phyloP scores from a whole-genome alignment of 2,329 filamentous ascomycete genomes.

The Ophiostoma australiae region DNA sequence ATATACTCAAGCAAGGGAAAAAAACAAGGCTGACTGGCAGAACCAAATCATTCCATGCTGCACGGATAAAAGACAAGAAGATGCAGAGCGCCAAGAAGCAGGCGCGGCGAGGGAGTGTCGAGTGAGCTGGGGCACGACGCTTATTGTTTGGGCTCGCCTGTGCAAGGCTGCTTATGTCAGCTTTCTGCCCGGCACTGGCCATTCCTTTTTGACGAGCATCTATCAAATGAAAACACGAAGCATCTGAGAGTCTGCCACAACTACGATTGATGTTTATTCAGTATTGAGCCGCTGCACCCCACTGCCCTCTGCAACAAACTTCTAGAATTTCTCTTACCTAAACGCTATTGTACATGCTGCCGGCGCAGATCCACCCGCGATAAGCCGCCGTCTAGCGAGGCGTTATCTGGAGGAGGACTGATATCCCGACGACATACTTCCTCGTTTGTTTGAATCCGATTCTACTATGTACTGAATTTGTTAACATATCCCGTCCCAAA shows the following conservation, averaged over 20 bases:
- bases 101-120: conserved; percentile 36
- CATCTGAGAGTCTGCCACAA: not conserved
- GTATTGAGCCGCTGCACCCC: not conserved
- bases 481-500: not conserved
- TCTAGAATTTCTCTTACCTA: conserved; percentile 1
- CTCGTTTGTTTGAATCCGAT: not conserved
- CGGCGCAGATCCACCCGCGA: not conserved
- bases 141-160: not conserved
- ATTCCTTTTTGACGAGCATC: no score
- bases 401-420: not conserved
- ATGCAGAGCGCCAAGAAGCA: conserved; percentile 48
- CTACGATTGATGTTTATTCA: not conserved
- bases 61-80: conserved; percentile 47
- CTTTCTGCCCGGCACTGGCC: no score
- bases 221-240: no score
- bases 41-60: conserved; percentile 42
- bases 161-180: not conserved
- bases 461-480: no score
- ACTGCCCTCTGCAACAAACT: not conserved
- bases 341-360: not conserved
- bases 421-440: not conserved
- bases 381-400: not conserved
- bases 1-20: no score
- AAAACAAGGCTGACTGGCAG: not conserved
- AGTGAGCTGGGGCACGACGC: not conserved